A percentile compares a stretch with the other conserved stretches of the same genome.
Evolutionary conservation across 306 rosid genomes (phyloP).

Genomic region (Inga laurina): DNA sequence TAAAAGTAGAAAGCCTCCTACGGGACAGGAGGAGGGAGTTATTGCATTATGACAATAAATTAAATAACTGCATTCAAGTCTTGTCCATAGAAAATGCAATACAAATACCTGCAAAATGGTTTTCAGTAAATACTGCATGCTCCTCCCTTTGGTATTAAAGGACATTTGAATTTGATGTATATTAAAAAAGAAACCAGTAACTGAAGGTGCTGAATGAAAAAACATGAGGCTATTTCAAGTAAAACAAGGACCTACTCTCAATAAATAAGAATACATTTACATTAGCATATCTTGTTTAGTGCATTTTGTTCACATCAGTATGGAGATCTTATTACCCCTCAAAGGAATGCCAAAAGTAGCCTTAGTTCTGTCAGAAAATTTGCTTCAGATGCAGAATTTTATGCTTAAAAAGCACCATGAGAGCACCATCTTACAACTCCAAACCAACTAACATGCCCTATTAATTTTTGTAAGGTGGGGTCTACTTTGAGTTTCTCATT

Average conservation of each 20-base stretch:
- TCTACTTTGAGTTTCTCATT: not conserved
- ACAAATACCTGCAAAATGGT: too few species aligned
- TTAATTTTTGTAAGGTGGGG: not conserved
- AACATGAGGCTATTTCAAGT: not conserved
- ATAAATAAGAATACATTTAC: not conserved
- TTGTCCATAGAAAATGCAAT: too few species aligned
- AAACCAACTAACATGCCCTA: not conserved
- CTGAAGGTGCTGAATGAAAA: not conserved
- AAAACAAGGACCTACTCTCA: not conserved
- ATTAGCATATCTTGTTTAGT: not conserved
- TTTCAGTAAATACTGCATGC: too few species aligned
- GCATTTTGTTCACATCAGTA: not conserved
- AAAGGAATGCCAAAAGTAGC: not conserved
- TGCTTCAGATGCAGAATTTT: not conserved
- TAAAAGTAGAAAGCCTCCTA: too few species aligned
- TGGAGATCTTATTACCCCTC: not conserved
- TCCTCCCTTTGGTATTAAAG: too few species aligned
- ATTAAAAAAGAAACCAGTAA: not conserved
- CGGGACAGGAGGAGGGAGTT: too few species aligned
- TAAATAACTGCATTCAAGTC: too few species aligned
- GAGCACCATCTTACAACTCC: not conserved
- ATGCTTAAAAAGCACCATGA: not conserved
- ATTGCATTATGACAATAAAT: too few species aligned
- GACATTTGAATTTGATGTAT: not conserved
- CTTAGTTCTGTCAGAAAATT: not conserved